Evolutionary conservation across 2,329 filamentous ascomycete species (phyloP), one percentile per base, ranked within the genome.

Genomic region (Aspergillus phoenicis): DNA sequence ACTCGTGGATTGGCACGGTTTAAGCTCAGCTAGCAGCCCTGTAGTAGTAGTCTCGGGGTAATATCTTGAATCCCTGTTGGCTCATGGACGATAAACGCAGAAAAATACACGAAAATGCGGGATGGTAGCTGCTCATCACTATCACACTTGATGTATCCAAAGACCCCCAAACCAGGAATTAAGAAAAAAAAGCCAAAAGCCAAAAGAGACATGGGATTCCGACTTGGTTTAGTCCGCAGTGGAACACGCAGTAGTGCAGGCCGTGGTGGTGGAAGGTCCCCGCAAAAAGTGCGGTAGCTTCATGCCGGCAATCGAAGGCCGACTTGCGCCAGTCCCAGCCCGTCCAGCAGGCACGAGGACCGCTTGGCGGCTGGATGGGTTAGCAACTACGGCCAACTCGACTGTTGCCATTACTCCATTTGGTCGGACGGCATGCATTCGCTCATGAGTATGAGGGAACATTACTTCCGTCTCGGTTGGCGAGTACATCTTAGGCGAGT

Each of bases 201-300:
- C 11, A 36, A 13, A 36, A 36, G 30, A 36, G 30, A 36, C 30
- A 13, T 36, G 30, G 30, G 11, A 33, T 33, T 33, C 30, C 30
- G 30, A 36, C 30, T 36, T 36, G 30, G 30, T 36, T 36, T 17
- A 43, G 41, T 45, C 41, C 41, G 22, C 13, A 22, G 41, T 45
- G 41, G 41, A 36, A 45, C 41, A 45, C 41, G 41, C 41, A 22
- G 41, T 43, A 20, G 41, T 24, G 41, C 20, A 22, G 39, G 39
- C 7, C 17, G 39, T 43, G 39, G n/a, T 36, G 30, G 10, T 36
- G 30, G 45, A 30, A 28, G 15, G 52, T 56, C 53, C 53, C 53
- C 53, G 53, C 53, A 55, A 56, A 36, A 56, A 56, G 51, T 30
- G 53, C 53, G 53, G 53, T 56, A 36, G 53, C 38, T 33, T 20